phyloP scores from a whole-genome alignment of 2,329 filamentous ascomycete species.

The Penicillium sp. region DNA sequence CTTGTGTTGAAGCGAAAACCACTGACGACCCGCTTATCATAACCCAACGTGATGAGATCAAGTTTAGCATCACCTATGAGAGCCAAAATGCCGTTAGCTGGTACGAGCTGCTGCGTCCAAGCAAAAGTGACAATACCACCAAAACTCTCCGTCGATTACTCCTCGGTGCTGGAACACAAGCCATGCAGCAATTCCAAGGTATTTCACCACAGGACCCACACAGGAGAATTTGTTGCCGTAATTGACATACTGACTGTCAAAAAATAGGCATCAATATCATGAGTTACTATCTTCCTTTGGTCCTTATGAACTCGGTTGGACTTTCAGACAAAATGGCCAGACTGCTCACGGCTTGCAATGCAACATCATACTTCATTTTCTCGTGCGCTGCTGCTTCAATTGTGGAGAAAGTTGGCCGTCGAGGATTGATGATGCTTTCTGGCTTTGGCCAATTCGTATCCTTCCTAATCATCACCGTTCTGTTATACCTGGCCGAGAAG shows the following conservation, averaged over 20 bases:
- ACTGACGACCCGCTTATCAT: conserved; percentile 49
- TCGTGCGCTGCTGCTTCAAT: conserved; percentile 42
- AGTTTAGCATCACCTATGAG: conserved; percentile 52
- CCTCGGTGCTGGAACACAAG: conserved; percentile 57
- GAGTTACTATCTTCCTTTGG: conserved; percentile 58
- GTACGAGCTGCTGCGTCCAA: conserved; percentile 51
- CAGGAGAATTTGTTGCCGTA: background rate
- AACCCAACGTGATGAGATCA: conserved; percentile 49
- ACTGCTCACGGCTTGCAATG: conserved; percentile 58
- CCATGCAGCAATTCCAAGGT: conserved; percentile 50
- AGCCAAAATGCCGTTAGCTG: conserved; percentile 53
- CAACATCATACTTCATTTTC: conserved; percentile 52
- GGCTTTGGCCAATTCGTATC: conserved; percentile 53
- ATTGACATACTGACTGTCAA: background rate
- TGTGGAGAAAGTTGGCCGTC: conserved; percentile 54
- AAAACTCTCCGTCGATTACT: conserved; percentile 53
- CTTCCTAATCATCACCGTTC: conserved; percentile 54
- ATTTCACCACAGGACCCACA: conserved; percentile 21
- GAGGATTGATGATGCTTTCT: conserved; percentile 59
- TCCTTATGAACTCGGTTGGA: conserved; percentile 60
- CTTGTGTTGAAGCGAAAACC: conserved; percentile 49
- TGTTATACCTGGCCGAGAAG: conserved; percentile 30
- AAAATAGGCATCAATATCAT: conserved; percentile 33
- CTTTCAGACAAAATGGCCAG: conserved; percentile 54
- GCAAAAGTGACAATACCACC: conserved; percentile 44